Base-by-base conservation (phyloP, 2,329 filamentous ascomycete genomes). In the Fusarium paranaense region DNA sequence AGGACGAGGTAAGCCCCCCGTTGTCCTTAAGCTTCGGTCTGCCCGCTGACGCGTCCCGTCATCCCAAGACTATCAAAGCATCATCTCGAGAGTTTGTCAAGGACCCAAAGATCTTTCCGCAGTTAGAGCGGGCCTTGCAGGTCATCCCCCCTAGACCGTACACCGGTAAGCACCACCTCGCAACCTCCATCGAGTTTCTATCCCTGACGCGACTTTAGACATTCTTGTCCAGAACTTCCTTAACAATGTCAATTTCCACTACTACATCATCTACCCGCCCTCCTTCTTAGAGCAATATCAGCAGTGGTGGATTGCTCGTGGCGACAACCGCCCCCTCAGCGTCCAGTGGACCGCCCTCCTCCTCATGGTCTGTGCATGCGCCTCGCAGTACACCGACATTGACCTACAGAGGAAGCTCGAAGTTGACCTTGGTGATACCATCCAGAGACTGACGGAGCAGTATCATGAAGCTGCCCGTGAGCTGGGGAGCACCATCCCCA, bases 301-400 rank as follows among this genome's bases (percentile, higher is more conserved):
- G 37, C 66, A 72, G 16, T 84, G 83, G 83, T 84, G 82, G 81
- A 61, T 67, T 18, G 69, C 74, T 25, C 78, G 81, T 37, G 72
- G 76, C 45, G 77, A 78, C 13, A 72, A 76, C 33, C 73, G 73
- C 22, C 81, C 81, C n/a, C 75, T 84, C 2, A 76, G 78, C 32
- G 72, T 83, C 5, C 81, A 82, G 60, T 84, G 81, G 82, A 84
- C 83, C 9, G 81, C 81, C 59, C 79, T 84, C 10, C 78, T 84
- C 42, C 73, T 84, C 45, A 83, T 79, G 75, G 74, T 83, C 7
- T 84, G 82, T 66, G 83, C 83, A 18, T 84, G 82, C 68, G 78
- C 82, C 2, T 74, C 79, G 9, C 82, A 83, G 69, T 80, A 83
- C 67, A 76, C 80, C 37, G 75, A 81, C 14, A 52, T 66, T 9